These are phyloP conservation scores for Trypanosoma vivax DNA, from an alignment of 208 protist species.

Conservation along the genomic window DNA sequence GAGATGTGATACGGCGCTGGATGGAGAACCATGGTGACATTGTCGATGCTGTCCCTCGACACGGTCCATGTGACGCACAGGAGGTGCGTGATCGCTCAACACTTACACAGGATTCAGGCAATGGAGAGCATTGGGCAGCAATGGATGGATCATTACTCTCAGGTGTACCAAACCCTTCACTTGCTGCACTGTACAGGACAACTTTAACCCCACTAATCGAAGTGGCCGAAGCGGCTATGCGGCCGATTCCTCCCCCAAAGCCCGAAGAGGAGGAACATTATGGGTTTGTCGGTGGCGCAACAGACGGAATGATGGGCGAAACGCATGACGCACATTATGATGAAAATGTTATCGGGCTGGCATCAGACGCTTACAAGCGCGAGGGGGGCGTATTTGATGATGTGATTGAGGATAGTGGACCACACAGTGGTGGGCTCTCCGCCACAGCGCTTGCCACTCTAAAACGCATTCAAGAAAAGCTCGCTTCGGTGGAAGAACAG, in stretches of 20 bases:
- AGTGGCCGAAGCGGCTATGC: slow-evolving; percentile 22
- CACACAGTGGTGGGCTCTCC: slow-evolving; percentile 22
- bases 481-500: slow-evolving; percentile 11
- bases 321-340: too few relatives aligned
- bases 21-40: slow-evolving; percentile 68
- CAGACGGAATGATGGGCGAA: too few relatives aligned
- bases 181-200: slow-evolving; percentile 31
- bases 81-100: slow-evolving; percentile 53
- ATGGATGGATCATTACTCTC: slow-evolving; percentile 28
- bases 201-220: slow-evolving; percentile 27
- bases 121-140: slow-evolving; percentile 20
- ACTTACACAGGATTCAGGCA: slow-evolving; percentile 19
- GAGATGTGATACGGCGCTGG: slow-evolving; percentile 52
- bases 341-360: too few relatives aligned
- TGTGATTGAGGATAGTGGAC: neutral
- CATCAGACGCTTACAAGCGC: too few relatives aligned
- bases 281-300: too few relatives aligned
- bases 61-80: slow-evolving; percentile 50
- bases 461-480: slow-evolving; percentile 29
- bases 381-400: neutral
- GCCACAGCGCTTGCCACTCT: slow-evolving; percentile 41
- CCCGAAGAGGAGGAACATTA: neutral
- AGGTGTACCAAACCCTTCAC: slow-evolving; percentile 20
- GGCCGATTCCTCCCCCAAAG: slow-evolving; percentile 13
- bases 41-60: slow-evolving; percentile 43